These are phyloP conservation scores for Quercus alba DNA, from an alignment of 306 rosid species.

Conservation along the genomic window DNA sequence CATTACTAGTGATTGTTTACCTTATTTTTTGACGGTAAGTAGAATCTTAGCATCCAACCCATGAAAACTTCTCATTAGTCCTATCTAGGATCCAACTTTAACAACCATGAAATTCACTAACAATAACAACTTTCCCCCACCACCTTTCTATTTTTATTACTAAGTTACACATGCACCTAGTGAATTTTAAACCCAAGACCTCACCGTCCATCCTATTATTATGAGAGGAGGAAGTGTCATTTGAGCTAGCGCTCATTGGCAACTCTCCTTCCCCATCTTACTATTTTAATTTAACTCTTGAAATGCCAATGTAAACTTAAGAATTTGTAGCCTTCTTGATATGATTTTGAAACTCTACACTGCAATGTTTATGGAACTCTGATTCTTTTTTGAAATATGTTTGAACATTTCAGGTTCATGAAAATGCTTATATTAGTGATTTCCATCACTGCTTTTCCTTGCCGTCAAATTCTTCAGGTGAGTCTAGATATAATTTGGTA, in stretches of 20 bases:
- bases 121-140: not conserved
- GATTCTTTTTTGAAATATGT: constrained; percentile 14
- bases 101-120: not conserved
- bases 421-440: constrained; percentile 87
- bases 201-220: too few species aligned
- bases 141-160: too few species aligned
- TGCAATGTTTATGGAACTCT: not conserved
- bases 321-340: not conserved
- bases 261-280: not conserved
- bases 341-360: not conserved
- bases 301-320: not conserved
- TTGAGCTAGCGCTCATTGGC: not conserved
- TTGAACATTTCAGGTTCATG: constrained; percentile 77
- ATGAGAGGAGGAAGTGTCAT: too few species aligned
- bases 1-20: too few species aligned
- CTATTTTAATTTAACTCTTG: not conserved
- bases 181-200: too few species aligned
- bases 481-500: constrained; percentile 11
- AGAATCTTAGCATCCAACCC: too few species aligned
- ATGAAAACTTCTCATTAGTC: too few species aligned
- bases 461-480: constrained; percentile 75
- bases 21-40: too few species aligned
- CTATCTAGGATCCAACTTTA: too few species aligned
- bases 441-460: constrained; percentile 88
- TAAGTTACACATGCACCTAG: too few species aligned